phyloP scores from a whole-genome alignment of 139 green algal species.

The Trebouxia sp. region DNA sequence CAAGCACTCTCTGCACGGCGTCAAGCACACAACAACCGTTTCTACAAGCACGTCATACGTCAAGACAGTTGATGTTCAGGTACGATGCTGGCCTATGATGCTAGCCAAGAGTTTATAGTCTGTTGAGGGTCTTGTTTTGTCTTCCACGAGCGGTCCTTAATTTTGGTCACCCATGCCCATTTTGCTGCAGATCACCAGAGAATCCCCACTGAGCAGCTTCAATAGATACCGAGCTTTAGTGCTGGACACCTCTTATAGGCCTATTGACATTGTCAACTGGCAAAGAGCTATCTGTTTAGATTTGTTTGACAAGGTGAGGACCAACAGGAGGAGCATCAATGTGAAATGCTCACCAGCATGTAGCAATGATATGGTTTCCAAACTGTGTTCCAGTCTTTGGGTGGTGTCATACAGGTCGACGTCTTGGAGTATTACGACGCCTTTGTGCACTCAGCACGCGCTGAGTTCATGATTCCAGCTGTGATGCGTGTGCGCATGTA shows the following conservation, averaged over 20 bases:
- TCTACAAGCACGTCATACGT: background rate
- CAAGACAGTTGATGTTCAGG: slow-evolving; percentile 1
- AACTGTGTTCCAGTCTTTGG: background rate
- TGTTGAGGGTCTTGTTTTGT: no score
- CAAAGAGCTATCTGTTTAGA: slow-evolving; percentile 60
- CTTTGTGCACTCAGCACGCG: slow-evolving; percentile 16
- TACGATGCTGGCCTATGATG: background rate
- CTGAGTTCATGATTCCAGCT: slow-evolving; percentile 41
- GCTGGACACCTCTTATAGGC: slow-evolving; percentile 61
- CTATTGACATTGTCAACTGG: slow-evolving; percentile 64
- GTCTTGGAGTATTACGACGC: slow-evolving; percentile 69
- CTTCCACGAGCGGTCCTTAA: no score
- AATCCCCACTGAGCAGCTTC: slow-evolving; percentile 10
- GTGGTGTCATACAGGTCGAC: slow-evolving; percentile 31
- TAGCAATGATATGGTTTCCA: background rate
- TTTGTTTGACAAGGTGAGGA: slow-evolving; percentile 51
- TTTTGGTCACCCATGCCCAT: no score
- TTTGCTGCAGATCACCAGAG: background rate
- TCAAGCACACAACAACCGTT: no score
- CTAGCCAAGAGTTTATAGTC: no score
- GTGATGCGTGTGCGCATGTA: slow-evolving; percentile 47
- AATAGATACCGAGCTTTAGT: slow-evolving; percentile 54
- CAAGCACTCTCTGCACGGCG: no score
- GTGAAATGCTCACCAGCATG: background rate
- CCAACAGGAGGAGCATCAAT: background rate